These are phyloP conservation scores for Warburgia ugandensis DNA, from an alignment of 164 flowering plant genomes.

Conservation along the genomic window DNA sequence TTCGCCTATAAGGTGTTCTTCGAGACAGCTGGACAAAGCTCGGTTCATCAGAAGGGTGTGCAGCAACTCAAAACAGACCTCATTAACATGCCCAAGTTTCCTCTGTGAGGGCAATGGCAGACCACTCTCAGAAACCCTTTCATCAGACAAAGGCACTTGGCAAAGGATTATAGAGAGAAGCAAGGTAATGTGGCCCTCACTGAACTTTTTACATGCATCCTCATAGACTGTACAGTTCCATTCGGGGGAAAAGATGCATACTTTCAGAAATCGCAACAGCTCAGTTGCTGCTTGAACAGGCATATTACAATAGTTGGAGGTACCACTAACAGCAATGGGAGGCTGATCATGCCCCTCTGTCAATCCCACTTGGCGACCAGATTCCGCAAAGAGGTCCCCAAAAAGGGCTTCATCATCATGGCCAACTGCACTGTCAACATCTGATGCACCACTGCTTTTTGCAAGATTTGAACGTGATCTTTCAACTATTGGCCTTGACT, in stretches of 20 bases:
- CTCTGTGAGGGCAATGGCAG: slow-evolving; percentile 30
- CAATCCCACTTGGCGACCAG: slow-evolving; percentile 63
- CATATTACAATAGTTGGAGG: slow-evolving; percentile 37
- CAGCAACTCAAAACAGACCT: slow-evolving; percentile 64
- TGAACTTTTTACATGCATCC: slow-evolving; percentile 56
- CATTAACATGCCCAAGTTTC: slow-evolving; percentile 42
- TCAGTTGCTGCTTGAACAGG: slow-evolving; percentile 70
- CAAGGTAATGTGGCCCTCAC: slow-evolving; percentile 31
- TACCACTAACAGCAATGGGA: slow-evolving; percentile 33
- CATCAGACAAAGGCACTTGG: slow-evolving; percentile 41
- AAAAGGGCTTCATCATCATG: slow-evolving; percentile 98
- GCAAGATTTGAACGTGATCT: slow-evolving; percentile 43
- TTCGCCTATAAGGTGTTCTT: slow-evolving; percentile 61
- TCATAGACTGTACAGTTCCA: slow-evolving; percentile 48
- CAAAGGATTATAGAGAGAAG: slow-evolving; percentile 46
- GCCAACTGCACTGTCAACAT: slow-evolving; percentile 47
- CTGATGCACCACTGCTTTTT: slow-evolving; percentile 40
- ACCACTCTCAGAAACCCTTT: slow-evolving; percentile 30
- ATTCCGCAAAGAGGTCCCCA: slow-evolving; percentile 93
- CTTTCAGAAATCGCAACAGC: slow-evolving; percentile 51
- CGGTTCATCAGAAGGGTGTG: slow-evolving; percentile 43
- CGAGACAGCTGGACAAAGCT: slow-evolving; percentile 51
- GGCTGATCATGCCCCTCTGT: slow-evolving; percentile 64
- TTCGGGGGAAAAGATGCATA: slow-evolving; percentile 55
- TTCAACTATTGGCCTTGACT: slow-evolving; percentile 58